A percentile compares a stretch with the other conserved stretches of the same genome.
Conservation (phyloP, 129 eudicot genomes). For the Tanacetum coccineum region DNA sequence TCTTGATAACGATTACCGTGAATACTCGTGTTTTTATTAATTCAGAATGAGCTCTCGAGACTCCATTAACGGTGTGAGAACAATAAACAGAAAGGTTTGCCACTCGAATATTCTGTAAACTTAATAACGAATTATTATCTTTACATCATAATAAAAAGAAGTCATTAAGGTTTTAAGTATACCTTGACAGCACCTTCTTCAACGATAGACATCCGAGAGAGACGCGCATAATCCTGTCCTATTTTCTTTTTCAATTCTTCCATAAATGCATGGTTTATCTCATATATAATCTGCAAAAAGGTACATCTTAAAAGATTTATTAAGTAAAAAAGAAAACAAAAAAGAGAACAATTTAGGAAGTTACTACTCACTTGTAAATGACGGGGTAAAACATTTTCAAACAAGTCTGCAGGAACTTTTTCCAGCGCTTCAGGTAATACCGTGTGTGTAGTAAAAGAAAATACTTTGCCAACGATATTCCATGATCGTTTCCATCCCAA, state of each 20-base stretch:
- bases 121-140: slow-evolving; percentile 8
- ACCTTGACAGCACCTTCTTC: slow-evolving; percentile 68
- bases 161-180: not conserved
- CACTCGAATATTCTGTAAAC: slow-evolving; percentile 48
- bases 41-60: slow-evolving; percentile 51
- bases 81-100: slow-evolving; percentile 55
- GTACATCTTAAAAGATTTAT: slow-evolving; percentile 10
- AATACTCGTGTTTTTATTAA: slow-evolving; percentile 48
- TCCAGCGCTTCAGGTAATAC: slow-evolving; percentile 45
- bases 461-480: slow-evolving; percentile 38
- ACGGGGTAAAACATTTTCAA: slow-evolving; percentile 51
- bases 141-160: not conserved
- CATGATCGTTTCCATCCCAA: slow-evolving; percentile 50
- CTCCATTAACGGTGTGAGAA: slow-evolving; percentile 56
- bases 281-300: slow-evolving; percentile 46
- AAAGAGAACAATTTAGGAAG: slow-evolving; percentile 7
- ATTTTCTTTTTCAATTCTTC: slow-evolving; percentile 51
- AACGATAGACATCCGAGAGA: slow-evolving; percentile 53
- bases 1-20: slow-evolving; percentile 33
- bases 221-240: slow-evolving; percentile 40
- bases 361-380: slow-evolving; percentile 45
- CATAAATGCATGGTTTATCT: slow-evolving; percentile 45
- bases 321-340: not conserved
- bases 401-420: slow-evolving; percentile 51
- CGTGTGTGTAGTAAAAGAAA: slow-evolving; percentile 50